Evolutionary conservation across 306 rosid genomes (phyloP), one percentile per base, ranked within the genome.

Genomic region (Ochetophila trinervis): DNA sequence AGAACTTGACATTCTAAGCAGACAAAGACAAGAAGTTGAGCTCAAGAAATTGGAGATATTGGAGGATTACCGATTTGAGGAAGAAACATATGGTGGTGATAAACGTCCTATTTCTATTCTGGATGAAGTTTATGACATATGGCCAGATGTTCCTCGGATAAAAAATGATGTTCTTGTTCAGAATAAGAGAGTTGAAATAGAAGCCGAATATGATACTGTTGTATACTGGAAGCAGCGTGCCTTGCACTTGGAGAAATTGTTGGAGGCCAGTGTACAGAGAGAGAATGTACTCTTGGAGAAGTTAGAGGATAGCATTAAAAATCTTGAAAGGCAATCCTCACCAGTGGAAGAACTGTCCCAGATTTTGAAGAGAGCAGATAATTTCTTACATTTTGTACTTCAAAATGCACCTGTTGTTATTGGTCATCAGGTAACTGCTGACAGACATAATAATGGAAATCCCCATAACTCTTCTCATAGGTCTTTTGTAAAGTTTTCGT

Each of bases 351-450:
- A 94, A 62, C 53, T 94, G 54, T 64, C 99, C 15, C 97, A 90
- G 76, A 90, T 90, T 72, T 76, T 90, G 61, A 87, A 85, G 65
- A 83, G 97, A 67, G 97, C 97, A 3, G 95, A 90, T 76, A 90
- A 90, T 71, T 90, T 82, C 80, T 80, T 90, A 67, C 97, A 90
- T 81, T 94, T 94, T 78, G 93, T 94, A 17, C 96, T 94, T 55
- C 96, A 94, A 74, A 94, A 94, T 83, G 99, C 99, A 68, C 99
- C 99, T 5, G 90, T 90, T 53, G 99, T 94, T 60, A 88, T 94
- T 67, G 99, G 99, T 55, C 99, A 94, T 82, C 99, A 94, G 97
- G 98, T 93, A 83, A 57, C 36, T 4, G 50, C 57, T 42, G 3
- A 23, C 17, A 32, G 18, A 16, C 23, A 54, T 27, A 27, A 27